These are phyloP conservation scores for Mariannaea elegans DNA, from an alignment of 2,329 filamentous ascomycete genomes.

Conservation along the genomic window DNA sequence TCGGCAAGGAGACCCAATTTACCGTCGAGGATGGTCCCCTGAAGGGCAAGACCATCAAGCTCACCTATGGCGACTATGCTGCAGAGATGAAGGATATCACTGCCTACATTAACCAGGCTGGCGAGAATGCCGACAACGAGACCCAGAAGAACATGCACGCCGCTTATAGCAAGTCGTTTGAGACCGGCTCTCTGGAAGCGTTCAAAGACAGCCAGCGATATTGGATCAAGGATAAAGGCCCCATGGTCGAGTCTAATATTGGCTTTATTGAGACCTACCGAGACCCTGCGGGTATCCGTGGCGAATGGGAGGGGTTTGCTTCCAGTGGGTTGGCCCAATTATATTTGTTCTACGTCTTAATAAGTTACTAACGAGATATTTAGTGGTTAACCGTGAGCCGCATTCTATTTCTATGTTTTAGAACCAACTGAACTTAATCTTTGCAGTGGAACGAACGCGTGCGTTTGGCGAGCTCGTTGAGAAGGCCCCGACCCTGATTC, in stretches of 20 bases:
- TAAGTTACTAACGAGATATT: constrained; percentile 29
- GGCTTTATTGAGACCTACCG: constrained; percentile 89
- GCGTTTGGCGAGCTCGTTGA: constrained; percentile 88
- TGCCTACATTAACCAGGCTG: constrained; percentile 73
- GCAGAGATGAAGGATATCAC: constrained; percentile 76
- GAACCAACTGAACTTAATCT: constrained; percentile 2
- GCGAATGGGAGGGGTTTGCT: constrained; percentile 88
- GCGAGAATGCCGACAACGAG: constrained; percentile 75
- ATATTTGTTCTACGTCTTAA: not conserved
- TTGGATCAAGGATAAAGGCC: constrained; percentile 86
- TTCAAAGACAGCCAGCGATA: constrained; percentile 83
- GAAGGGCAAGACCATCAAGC: constrained; percentile 72
- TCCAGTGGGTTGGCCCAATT: constrained; percentile 54
- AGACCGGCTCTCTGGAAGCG: constrained; percentile 75
- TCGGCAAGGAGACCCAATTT: constrained; percentile 71
- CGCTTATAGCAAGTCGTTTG: constrained; percentile 79
- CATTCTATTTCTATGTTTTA: not conserved
- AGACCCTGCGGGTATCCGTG: constrained; percentile 81
- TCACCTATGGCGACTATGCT: constrained; percentile 79
- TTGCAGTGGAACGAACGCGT: constrained; percentile 77
- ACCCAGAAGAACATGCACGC: constrained; percentile 77
- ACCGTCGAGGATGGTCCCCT: constrained; percentile 66
- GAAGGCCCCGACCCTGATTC: constrained; percentile 83
- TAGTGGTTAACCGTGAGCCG: constrained; percentile 72
- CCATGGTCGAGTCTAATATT: constrained; percentile 81